These are phyloP conservation scores for Alternaria atra DNA, from an alignment of 2,329 filamentous ascomycete genomes.

Conservation along the genomic window DNA sequence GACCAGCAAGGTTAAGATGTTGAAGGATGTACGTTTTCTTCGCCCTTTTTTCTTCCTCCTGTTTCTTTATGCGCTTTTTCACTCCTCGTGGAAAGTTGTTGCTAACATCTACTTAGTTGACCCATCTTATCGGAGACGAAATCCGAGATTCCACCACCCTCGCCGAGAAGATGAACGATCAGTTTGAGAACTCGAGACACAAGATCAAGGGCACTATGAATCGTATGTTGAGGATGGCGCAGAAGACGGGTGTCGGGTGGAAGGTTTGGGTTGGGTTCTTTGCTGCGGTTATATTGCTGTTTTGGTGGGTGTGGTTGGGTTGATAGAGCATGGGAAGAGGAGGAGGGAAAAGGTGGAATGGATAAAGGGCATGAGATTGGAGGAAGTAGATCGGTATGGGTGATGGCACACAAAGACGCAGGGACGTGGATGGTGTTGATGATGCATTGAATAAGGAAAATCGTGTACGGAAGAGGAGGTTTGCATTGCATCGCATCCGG, in stretches of 20 bases:
- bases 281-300: conserved; percentile 79
- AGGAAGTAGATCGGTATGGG: no score
- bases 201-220: conserved; percentile 93
- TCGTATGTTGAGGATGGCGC: conserved; percentile 94
- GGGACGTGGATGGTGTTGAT: neutral
- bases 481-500: conserved; percentile 7
- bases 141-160: conserved; percentile 89
- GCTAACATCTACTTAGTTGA: conserved; percentile 65
- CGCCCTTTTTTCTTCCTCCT: neutral
- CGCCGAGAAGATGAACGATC: conserved; percentile 94
- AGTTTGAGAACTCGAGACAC: conserved; percentile 84
- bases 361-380: no score
- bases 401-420: no score
- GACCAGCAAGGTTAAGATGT: conserved; percentile 83
- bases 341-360: neutral
- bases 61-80: neutral
- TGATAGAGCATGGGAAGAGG: neutral
- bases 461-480: neutral
- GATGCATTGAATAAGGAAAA: neutral
- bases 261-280: conserved; percentile 94
- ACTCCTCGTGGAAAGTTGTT: no score
- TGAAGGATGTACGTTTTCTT: conserved; percentile 78
- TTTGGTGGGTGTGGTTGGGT: conserved; percentile 87
- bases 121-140: conserved; percentile 91
- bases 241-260: conserved; percentile 94